These are phyloP conservation scores for Wickerhamiella slavikovae DNA, from an alignment of 805 yeast species.

Conservation along the genomic window DNA sequence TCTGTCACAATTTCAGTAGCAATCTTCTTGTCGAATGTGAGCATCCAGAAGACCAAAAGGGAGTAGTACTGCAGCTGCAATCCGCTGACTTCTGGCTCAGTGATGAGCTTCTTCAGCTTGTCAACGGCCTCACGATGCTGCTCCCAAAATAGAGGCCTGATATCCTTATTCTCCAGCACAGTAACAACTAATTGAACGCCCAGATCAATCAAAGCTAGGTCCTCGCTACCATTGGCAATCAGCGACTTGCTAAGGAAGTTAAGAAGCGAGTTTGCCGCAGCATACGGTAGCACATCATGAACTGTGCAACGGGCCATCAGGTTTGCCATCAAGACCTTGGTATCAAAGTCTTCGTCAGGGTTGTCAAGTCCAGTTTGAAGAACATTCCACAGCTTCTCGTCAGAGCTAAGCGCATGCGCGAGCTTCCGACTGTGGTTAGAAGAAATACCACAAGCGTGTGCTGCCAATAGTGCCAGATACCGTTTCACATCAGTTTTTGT, in stretches of 20 bases:
- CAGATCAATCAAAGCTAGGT: slow-evolving; percentile 34
- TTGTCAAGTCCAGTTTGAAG: slow-evolving; percentile 24
- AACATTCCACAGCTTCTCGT: slow-evolving; percentile 26
- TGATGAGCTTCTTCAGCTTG: slow-evolving; percentile 27
- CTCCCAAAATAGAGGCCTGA: slow-evolving; percentile 32
- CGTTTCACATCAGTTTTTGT: slow-evolving; percentile 45
- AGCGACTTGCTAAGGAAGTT: slow-evolving; percentile 15
- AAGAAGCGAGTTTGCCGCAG: slow-evolving; percentile 16
- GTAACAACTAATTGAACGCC: slow-evolving; percentile 46
- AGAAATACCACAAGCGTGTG: slow-evolving; percentile 42
- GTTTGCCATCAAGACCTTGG: slow-evolving; percentile 34
- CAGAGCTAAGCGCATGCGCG: slow-evolving; percentile 21
- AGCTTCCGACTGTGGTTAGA: slow-evolving; percentile 13
- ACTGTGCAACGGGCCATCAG: slow-evolving; percentile 30
- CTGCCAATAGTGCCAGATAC: slow-evolving; percentile 37
- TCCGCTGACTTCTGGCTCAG: slow-evolving; percentile 16
- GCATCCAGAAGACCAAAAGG: slow-evolving; percentile 63
- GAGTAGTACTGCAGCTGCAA: slow-evolving; percentile 72
- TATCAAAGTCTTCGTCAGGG: slow-evolving; percentile 32
- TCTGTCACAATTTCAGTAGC: slow-evolving; percentile 28
- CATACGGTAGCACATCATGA: slow-evolving; percentile 18
- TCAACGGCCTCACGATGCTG: slow-evolving; percentile 26
- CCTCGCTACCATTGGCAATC: slow-evolving; percentile 22
- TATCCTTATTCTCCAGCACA: slow-evolving; percentile 32
- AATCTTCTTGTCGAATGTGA: slow-evolving; percentile 47